Percentiles rank a stretch among this genome's conserved stretches.
phyloP scores from a whole-genome alignment of 768 basidiomycete species.

The Mycena crocata region DNA sequence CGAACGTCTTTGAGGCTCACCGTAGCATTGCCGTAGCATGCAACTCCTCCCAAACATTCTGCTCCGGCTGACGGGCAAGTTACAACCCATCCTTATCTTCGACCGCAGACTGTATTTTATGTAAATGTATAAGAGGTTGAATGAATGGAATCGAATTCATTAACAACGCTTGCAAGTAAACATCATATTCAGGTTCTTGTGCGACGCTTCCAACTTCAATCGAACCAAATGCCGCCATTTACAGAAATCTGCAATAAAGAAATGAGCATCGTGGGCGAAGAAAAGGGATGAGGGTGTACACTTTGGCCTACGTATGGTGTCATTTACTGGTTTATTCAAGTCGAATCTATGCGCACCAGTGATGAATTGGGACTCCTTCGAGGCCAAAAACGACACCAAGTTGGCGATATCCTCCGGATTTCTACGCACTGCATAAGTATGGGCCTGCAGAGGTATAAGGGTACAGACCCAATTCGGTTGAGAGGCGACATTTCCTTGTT shows the following conservation, averaged over 20 bases:
- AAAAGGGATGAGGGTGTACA: background rate
- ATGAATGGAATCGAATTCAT: too few species aligned
- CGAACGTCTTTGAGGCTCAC: too few species aligned
- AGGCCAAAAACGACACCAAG: constrained; percentile 46
- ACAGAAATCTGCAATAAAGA: constrained; percentile 3
- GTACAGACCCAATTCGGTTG: constrained; percentile 5
- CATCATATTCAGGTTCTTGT: too few species aligned
- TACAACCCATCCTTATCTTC: too few species aligned
- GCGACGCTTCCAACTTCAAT: too few species aligned
- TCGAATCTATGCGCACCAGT: constrained; percentile 35
- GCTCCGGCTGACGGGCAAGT: too few species aligned
- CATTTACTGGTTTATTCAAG: background rate
- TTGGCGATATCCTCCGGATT: constrained; percentile 38
- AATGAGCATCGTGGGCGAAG: too few species aligned
- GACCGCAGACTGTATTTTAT: too few species aligned
- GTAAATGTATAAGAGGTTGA: too few species aligned
- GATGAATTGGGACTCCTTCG: constrained; percentile 41
- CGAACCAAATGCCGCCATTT: constrained; percentile 14
- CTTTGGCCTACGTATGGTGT: constrained; percentile 8
- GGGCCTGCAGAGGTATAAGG: background rate
- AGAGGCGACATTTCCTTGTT: constrained; percentile 2
- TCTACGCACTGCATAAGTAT: constrained; percentile 1
- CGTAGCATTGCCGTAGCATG: too few species aligned
- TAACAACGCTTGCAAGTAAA: too few species aligned
- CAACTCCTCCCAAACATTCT: too few species aligned